Evolutionary conservation across 768 basidiomycete species (phyloP).

Genomic region (Candolleomyces aberdarensis): DNA sequence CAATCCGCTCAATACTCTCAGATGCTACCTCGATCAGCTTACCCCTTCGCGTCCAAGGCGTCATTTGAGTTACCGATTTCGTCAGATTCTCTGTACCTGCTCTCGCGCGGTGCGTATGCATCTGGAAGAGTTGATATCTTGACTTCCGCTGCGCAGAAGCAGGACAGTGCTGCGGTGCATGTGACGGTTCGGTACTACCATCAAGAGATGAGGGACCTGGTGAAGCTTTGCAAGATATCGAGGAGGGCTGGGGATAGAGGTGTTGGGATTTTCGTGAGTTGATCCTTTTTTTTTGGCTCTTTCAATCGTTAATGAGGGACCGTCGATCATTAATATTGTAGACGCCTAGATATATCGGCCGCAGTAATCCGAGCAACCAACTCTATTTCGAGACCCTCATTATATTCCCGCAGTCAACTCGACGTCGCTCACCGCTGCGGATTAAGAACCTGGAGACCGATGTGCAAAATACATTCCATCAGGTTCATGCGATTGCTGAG

Average conservation of each 20-base stretch:
- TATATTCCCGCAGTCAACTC: slow-evolving; percentile 1
- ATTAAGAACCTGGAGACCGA: slow-evolving; percentile 44
- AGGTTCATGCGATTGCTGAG: slow-evolving; percentile 32
- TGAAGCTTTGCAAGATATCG: slow-evolving; percentile 24
- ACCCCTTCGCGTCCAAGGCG: slow-evolving; percentile 1
- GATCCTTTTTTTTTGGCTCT: background rate
- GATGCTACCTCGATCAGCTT: background rate
- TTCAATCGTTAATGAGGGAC: background rate
- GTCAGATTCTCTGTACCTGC: slow-evolving; percentile 24
- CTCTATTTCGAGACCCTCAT: slow-evolving; percentile 16
- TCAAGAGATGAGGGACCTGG: slow-evolving; percentile 16
- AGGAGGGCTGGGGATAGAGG: slow-evolving; percentile 25
- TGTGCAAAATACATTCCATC: slow-evolving; percentile 39
- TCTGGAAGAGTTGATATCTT: slow-evolving; percentile 23
- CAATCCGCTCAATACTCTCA: background rate
- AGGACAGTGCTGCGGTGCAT: slow-evolving; percentile 19
- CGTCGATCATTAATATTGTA: background rate
- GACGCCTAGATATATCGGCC: slow-evolving; percentile 12
- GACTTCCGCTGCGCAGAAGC: slow-evolving; percentile 16
- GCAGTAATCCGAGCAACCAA: background rate
- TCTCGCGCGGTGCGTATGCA: slow-evolving; percentile 23
- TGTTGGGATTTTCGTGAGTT: slow-evolving; percentile 34
- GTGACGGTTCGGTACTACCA: slow-evolving; percentile 21
- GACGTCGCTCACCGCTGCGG: slow-evolving; percentile 16
- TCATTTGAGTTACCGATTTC: slow-evolving; percentile 21